phyloP scores from a whole-genome alignment of 2,329 filamentous ascomycete genomes.

The Colletotrichum sp. region DNA sequence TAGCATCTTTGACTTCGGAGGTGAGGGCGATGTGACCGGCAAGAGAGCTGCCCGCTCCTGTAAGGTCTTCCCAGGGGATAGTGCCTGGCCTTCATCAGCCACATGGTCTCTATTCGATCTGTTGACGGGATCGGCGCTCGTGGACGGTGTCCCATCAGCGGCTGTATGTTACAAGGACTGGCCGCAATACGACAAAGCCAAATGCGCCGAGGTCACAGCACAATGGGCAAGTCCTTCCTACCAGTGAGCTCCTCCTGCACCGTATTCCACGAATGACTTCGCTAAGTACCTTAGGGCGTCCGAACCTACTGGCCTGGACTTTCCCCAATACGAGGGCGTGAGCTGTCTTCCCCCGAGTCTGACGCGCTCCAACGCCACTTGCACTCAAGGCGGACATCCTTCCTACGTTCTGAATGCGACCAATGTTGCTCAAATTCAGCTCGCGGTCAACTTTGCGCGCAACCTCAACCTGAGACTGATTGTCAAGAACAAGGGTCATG shows the following conservation, averaged over 20 bases:
- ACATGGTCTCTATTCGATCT: neutral
- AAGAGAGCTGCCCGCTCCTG: neutral
- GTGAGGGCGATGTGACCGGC: neutral
- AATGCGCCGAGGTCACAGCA: slow-evolving; percentile 33
- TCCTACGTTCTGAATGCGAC: slow-evolving; percentile 29
- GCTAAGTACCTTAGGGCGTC: too few relatives aligned
- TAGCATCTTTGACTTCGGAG: neutral
- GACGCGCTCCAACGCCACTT: slow-evolving; percentile 2
- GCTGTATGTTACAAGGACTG: slow-evolving; percentile 39
- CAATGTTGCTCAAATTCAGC: slow-evolving; percentile 18
- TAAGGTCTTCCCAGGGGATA: slow-evolving; percentile 12
- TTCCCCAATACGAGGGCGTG: slow-evolving; percentile 54
- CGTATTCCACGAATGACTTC: too few relatives aligned
- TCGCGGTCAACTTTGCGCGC: slow-evolving; percentile 19
- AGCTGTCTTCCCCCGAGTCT: slow-evolving; percentile 26
- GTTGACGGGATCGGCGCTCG: neutral
- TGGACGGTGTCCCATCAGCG: slow-evolving; percentile 29
- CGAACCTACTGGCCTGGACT: slow-evolving; percentile 56
- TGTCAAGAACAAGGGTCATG: slow-evolving; percentile 30
- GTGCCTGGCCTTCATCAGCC: neutral
- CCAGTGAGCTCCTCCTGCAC: too few relatives aligned
- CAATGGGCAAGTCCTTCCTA: slow-evolving; percentile 25
- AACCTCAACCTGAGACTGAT: slow-evolving; percentile 41
- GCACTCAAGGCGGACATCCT: slow-evolving; percentile 25
- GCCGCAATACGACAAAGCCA: slow-evolving; percentile 37